Evolutionary conservation across 116 monocot genomes (phyloP).

Genomic region (Cymodocea nodosa): DNA sequence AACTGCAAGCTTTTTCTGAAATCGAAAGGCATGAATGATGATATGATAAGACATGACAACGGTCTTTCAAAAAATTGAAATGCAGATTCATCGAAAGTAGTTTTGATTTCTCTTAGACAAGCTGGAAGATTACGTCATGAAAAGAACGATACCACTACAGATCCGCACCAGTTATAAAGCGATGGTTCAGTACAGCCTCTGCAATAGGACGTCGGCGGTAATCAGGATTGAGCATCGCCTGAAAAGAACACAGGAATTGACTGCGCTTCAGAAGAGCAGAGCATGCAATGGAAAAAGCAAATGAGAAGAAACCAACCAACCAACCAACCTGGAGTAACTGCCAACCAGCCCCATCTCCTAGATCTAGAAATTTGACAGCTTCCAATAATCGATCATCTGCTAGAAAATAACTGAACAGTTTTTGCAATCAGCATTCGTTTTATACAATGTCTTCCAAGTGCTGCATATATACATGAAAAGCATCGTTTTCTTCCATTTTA

Average conservation of each 20-base stretch:
- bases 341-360: slow-evolving; percentile 82
- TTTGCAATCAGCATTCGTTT: not conserved
- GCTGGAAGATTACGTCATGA: too few relatives aligned
- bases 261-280: not conserved
- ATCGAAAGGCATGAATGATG: too few relatives aligned
- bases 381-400: slow-evolving; percentile 79
- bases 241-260: slow-evolving; percentile 3
- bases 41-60: too few relatives aligned
- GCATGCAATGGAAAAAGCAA: not conserved
- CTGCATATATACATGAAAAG: too few relatives aligned
- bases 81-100: too few relatives aligned
- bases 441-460: too few relatives aligned
- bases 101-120: too few relatives aligned
- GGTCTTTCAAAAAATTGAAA: too few relatives aligned
- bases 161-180: slow-evolving; percentile 66
- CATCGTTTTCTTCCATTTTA: too few relatives aligned
- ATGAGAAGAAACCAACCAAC: too few relatives aligned
- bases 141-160: slow-evolving; percentile 10
- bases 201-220: slow-evolving; percentile 70
- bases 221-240: slow-evolving; percentile 92
- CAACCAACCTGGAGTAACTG: slow-evolving; percentile 94
- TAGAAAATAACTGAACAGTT: slow-evolving; percentile 52
- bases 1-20: too few relatives aligned
- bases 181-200: slow-evolving; percentile 69
- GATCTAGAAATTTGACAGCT: slow-evolving; percentile 88